Base-by-base conservation (phyloP, 2,329 filamentous ascomycete genomes). In the Penicillium crustosum region DNA sequence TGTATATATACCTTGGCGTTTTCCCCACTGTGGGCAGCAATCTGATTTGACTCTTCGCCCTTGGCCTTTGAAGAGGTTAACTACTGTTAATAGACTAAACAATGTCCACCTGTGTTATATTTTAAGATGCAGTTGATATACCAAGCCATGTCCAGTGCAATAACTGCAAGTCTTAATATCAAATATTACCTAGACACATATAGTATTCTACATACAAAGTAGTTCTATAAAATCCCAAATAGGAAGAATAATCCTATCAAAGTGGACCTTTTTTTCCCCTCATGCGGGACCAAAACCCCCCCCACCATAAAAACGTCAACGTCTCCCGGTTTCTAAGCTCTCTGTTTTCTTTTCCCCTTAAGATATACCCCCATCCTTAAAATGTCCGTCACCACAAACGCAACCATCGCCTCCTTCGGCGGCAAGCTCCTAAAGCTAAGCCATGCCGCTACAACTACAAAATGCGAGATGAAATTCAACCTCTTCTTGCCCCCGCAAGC, bases 361-460 rank as follows among this genome's bases (percentile, higher is more conserved):
- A 5, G 17, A 35, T 1, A n/a, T 23, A 38, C 12, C 41, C 8
- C 9, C 3, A 36, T 23, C 7, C 7, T 21, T 59, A 64, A 59
- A 62, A 94, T 94, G 93, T 81, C 89, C 59, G 92, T 97, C 82
- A 90, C 89, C 73, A 96, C 89, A 66, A 95, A 90, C 75, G 89
- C 91, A 60, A 91, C 89, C 62, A 96, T 97, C 77, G 84, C 88
- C 81, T 90, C 87, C 75, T 97, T 97, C 74, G 93, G 93, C 73
- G 94, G 94, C 73, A 92, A 92, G 79, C 89, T 99, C 59, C 85
- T 96, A 68, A 97, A 99, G 83, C 90, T 99, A 61, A 86, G 88
- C 68, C 94, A 99, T 83, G 79, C 88, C 72, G 91, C 93, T 55
- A 79, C 83, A 65, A 83, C 86, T 61, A 96, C 91, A 57, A 86